These are phyloP conservation scores for Neostapfia colusana DNA, from an alignment of 176 grass and related monocot genomes.

Conservation along the genomic window DNA sequence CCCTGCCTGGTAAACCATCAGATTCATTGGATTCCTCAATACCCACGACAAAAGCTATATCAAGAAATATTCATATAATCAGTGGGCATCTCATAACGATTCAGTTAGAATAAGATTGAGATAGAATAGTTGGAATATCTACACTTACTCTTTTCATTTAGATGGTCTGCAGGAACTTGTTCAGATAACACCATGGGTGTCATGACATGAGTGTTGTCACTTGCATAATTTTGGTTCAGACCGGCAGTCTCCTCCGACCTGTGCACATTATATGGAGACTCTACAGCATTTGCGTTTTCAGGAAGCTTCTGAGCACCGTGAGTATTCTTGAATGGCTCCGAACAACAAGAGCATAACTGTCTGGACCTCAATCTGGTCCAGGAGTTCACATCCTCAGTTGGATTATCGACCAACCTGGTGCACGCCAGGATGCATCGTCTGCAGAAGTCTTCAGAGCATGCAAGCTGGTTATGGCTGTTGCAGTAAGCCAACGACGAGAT, in stretches of 20 bases:
- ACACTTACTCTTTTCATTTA: conserved; percentile 44
- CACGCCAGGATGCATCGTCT: conserved; percentile 48
- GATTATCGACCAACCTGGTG: not conserved
- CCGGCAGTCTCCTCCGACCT: conserved; percentile 16
- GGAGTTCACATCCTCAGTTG: conserved; percentile 11
- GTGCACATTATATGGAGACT: not conserved
- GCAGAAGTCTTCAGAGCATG: conserved; percentile 22
- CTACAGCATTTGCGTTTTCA: conserved; percentile 9
- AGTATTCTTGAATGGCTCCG: conserved; percentile 34
- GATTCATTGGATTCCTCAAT: conserved; percentile 47
- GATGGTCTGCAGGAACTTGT: conserved; percentile 32
- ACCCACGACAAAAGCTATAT: conserved; percentile 39
- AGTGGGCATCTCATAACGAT: conserved; percentile 13
- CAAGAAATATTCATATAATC: conserved; percentile 1
- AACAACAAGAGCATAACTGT: conserved; percentile 52
- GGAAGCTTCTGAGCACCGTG: not conserved
- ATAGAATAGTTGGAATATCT: not conserved
- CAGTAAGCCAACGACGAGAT: conserved; percentile 66
- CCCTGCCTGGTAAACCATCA: conserved; percentile 28
- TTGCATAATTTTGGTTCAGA: conserved; percentile 3
- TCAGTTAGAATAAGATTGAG: not conserved
- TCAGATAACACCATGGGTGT: conserved; percentile 10
- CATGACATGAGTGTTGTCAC: conserved; percentile 21
- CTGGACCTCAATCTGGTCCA: not conserved
- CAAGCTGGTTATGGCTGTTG: conserved; percentile 56